phyloP scores from a whole-genome alignment of 2,329 filamentous ascomycete species.

The Amauroascus niger region DNA sequence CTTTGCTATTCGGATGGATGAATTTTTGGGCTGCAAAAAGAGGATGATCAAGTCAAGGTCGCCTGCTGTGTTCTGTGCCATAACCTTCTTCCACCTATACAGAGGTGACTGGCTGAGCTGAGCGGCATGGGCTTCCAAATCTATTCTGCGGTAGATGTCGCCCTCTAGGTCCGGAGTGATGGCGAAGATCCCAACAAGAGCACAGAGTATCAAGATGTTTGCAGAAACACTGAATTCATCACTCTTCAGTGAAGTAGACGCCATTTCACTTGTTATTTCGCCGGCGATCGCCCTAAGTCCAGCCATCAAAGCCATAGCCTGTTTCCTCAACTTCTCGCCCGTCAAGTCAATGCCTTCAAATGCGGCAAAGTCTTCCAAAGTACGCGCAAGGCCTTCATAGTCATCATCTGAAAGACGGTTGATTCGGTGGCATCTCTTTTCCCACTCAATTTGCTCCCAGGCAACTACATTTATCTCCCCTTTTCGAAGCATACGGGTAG shows the following conservation, averaged over 20 bases:
- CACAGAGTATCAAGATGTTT: neutral
- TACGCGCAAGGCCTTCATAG: neutral
- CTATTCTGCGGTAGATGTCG: neutral
- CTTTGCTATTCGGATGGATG: neutral
- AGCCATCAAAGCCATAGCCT: neutral
- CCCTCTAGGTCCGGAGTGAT: neutral
- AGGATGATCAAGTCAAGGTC: neutral
- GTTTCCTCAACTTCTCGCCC: neutral
- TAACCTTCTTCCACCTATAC: neutral
- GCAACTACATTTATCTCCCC: neutral
- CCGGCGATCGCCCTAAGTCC: neutral
- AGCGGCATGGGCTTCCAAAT: neutral
- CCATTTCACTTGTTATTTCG: neutral
- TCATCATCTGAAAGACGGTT: neutral
- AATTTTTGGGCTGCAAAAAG: neutral
- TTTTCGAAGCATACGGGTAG: neutral
- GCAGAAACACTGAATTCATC: neutral
- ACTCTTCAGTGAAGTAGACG: neutral
- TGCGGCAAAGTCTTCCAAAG: neutral
- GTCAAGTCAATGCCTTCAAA: neutral
- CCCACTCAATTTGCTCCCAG: neutral
- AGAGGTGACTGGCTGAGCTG: neutral
- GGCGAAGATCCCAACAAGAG: neutral
- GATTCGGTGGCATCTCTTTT: neutral
- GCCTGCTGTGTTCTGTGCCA: neutral